These are phyloP conservation scores for Paralagenidium karlingii DNA, from an alignment of 352 stramenopile species.

Conservation along the genomic window DNA sequence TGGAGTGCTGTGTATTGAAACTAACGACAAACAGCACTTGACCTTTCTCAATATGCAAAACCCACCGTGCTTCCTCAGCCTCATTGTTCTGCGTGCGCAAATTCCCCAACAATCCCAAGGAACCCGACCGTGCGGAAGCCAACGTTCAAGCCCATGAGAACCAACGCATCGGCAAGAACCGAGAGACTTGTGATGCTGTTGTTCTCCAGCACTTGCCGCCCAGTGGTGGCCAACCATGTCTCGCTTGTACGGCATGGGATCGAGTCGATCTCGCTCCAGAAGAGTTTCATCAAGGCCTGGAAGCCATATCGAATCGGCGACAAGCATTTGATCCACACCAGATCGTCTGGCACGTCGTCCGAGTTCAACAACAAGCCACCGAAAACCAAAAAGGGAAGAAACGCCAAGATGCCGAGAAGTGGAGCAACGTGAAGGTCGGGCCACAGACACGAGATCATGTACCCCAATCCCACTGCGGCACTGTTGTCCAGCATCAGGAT, in stretches of 20 bases:
- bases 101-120: constrained; percentile 12
- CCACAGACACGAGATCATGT: constrained; percentile 22
- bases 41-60: too few species aligned
- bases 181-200: constrained; percentile 28
- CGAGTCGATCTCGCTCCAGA: constrained; percentile 15
- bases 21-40: background rate
- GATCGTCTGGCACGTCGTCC: constrained; percentile 19
- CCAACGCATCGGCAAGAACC: constrained; percentile 14
- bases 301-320: constrained; percentile 36
- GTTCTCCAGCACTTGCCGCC: constrained; percentile 24
- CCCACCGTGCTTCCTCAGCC: too few species aligned
- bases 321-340: constrained; percentile 28
- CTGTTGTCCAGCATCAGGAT: constrained; percentile 24
- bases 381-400: constrained; percentile 30
- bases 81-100: constrained; percentile 6
- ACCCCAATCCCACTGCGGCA: constrained; percentile 18
- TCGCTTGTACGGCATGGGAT: constrained; percentile 23
- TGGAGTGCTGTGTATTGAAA: background rate
- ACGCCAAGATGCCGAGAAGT: constrained; percentile 17
- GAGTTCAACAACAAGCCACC: constrained; percentile 30
- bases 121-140: constrained; percentile 17
- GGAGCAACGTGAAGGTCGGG: constrained; percentile 15
- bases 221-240: constrained; percentile 17
- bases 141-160: constrained; percentile 22
- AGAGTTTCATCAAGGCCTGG: constrained; percentile 34